Base-by-base conservation (phyloP, 2,329 filamentous ascomycete genomes). In the Xylaria sp. region DNA sequence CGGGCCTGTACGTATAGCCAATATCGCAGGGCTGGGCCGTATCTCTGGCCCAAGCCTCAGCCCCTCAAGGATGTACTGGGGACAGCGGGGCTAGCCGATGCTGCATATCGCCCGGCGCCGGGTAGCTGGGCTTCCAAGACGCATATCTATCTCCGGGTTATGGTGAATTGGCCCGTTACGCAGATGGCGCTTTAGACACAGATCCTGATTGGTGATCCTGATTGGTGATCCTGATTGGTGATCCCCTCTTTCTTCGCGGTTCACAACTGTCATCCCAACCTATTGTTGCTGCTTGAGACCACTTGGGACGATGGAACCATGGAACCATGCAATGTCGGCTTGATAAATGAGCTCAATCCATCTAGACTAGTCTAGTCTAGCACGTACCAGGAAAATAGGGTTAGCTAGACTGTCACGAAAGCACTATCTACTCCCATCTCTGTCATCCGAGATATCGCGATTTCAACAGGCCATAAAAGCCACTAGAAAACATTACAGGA, bases 61-160 rank as follows among this genome's bases (percentile, higher is more conserved):
- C 46, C 33, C 48, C 54, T 53, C 54, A 56, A 55, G 48, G 10
- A 25, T 40, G 11, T 33, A n/a, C n/a, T n/a, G n/a, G n/a, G 11
- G 54, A 49, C 46, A 21, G 56, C 63, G 63, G 63, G 60, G 52
- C 59, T 47, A 48, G 47, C 63, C 56, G 63, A 63, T 44, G 51
- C 46, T 51, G 55, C 47, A 21, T 47, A 21, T 60, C 59, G 62
- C 59, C 55, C 47, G 60, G 59, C 60, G 52, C 62, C 62, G 62
- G 55, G 51, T 21, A 41, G 35, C 35, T 54, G 44, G 40, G n/a
- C 17, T 52, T 3, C 38, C 31, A 31, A 3, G 15, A 38, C 21
- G 10, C n/a, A 37, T 41, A 21, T 40, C 21, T n/a, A 17, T 46
- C 21, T 35, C 37, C 29, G 15, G 13, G 11, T 27, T 33, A 54